Evolutionary conservation across 257 asterid species (phyloP).

Genomic region (Solanum verrucosum): DNA sequence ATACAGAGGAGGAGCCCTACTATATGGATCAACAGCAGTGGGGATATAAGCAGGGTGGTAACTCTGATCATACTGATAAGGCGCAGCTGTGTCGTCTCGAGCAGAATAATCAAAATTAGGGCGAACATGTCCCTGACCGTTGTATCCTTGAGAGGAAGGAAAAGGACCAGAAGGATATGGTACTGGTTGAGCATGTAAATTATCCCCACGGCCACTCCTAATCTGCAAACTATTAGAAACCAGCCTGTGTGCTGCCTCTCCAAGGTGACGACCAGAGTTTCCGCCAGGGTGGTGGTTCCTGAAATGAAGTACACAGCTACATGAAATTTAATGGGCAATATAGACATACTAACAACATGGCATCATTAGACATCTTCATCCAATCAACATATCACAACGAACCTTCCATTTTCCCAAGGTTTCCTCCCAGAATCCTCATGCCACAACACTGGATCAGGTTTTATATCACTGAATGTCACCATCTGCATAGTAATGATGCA

Average conservation of each 20-base stretch:
- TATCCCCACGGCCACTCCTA: conserved; percentile 23
- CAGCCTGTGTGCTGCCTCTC: conserved; percentile 87
- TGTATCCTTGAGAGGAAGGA: conserved; percentile 20
- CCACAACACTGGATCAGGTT: conserved; percentile 89
- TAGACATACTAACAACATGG: neutral
- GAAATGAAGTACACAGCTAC: conserved; percentile 9
- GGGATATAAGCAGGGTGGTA: conserved; percentile 41
- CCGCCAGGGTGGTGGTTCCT: conserved; percentile 38
- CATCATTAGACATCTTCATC: neutral
- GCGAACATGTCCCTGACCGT: conserved; percentile 23
- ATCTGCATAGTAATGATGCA: conserved; percentile 25
- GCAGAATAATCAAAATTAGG: conserved; percentile 30
- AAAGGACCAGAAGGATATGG: conserved; percentile 25
- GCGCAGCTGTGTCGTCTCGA: neutral
- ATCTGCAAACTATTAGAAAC: conserved; percentile 63
- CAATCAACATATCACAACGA: neutral
- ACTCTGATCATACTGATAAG: conserved; percentile 31
- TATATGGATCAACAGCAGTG: conserved; percentile 18
- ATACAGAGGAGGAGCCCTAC: conserved; percentile 26
- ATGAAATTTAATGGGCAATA: neutral
- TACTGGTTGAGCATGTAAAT: conserved; percentile 25
- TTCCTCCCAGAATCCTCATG: conserved; percentile 90
- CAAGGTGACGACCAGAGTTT: conserved; percentile 72
- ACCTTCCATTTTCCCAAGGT: conserved; percentile 74
- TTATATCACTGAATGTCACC: conserved; percentile 63